Percentiles rank a stretch among this genome's conserved stretches.
Conservation (phyloP, 352 stramenopile species). For the Globisporangium radiosum region DNA sequence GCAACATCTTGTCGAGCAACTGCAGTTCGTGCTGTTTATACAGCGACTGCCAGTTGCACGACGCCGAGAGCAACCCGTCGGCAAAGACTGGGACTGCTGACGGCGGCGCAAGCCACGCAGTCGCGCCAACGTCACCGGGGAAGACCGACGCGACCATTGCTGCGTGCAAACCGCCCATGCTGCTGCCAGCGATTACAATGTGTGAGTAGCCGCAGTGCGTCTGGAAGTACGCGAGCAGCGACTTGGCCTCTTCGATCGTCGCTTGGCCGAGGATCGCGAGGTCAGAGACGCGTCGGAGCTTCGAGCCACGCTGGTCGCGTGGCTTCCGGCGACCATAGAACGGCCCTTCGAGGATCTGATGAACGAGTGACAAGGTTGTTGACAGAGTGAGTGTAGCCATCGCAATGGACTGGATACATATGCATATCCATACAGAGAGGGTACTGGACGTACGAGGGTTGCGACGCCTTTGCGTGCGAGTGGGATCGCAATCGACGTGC, state of each 20-base stretch:
- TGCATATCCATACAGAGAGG: neutral
- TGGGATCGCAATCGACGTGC: slow-evolving; percentile 52
- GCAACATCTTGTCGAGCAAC: slow-evolving; percentile 65
- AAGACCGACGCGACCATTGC: slow-evolving; percentile 73
- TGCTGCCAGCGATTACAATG: slow-evolving; percentile 60
- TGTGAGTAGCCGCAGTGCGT: slow-evolving; percentile 41
- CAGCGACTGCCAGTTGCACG: slow-evolving; percentile 68
- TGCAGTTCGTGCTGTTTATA: slow-evolving; percentile 65
- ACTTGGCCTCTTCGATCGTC: slow-evolving; percentile 82
- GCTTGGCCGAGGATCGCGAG: slow-evolving; percentile 67
- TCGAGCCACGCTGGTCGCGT: slow-evolving; percentile 62
- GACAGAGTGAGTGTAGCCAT: neutral
- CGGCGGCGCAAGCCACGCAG: slow-evolving; percentile 64
- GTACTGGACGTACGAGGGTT: slow-evolving; percentile 31
- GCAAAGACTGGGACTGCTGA: slow-evolving; percentile 69
- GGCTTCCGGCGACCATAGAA: slow-evolving; percentile 74
- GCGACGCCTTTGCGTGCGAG: slow-evolving; percentile 55
- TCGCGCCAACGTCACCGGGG: slow-evolving; percentile 54
- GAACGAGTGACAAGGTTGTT: too few species aligned
- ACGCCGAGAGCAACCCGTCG: slow-evolving; percentile 63
- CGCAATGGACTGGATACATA: neutral
- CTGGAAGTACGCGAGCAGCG: slow-evolving; percentile 58
- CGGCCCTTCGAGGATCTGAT: slow-evolving; percentile 70
- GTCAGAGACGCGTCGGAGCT: slow-evolving; percentile 63
- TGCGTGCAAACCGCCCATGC: slow-evolving; percentile 72